Evolutionary conservation across 768 basidiomycete genomes (phyloP).

Genomic region (Basidioascus undulatus): DNA sequence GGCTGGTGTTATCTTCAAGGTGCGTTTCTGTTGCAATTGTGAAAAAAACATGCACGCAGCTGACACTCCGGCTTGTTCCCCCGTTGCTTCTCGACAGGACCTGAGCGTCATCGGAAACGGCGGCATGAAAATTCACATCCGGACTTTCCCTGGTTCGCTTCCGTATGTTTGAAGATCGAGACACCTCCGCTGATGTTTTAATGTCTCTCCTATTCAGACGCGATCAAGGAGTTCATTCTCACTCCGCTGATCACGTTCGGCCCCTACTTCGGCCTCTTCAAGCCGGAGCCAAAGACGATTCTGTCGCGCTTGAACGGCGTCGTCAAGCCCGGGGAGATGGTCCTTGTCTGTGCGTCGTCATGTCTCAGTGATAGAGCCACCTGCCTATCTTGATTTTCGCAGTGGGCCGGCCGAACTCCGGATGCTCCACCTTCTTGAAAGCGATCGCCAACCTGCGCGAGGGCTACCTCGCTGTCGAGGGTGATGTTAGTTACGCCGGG

Average conservation of each 20-base stretch:
- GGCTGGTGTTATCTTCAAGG: conserved; percentile 2
- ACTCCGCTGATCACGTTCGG: conserved; percentile 33
- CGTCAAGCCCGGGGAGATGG: conserved; percentile 40
- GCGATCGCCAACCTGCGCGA: conserved; percentile 47
- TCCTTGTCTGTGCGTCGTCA: conserved; percentile 21
- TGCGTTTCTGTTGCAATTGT: conserved; percentile 18
- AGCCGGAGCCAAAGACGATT: conserved; percentile 37
- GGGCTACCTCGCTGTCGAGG: conserved; percentile 42
- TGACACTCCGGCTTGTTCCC: too few species aligned
- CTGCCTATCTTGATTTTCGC: background rate
- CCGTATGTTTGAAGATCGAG: background rate
- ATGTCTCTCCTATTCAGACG: conserved; percentile 6
- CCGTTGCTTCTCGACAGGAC: too few species aligned
- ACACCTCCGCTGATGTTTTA: background rate
- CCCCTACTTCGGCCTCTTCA: conserved; percentile 24
- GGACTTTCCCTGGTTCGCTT: background rate
- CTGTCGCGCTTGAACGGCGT: conserved; percentile 31
- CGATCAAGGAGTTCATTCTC: conserved; percentile 28
- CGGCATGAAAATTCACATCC: conserved; percentile 20
- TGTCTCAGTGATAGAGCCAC: background rate
- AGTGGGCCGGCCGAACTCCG: conserved; percentile 29
- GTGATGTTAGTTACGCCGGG: conserved; percentile 52
- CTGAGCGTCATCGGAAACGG: conserved; percentile 20
- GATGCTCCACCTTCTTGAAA: conserved; percentile 66
- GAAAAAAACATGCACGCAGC: too few species aligned